Evolutionary conservation across 2,329 filamentous ascomycete genomes (phyloP), one percentile per base, ranked within the genome.

Genomic region (Aspergillus aculeatinus): DNA sequence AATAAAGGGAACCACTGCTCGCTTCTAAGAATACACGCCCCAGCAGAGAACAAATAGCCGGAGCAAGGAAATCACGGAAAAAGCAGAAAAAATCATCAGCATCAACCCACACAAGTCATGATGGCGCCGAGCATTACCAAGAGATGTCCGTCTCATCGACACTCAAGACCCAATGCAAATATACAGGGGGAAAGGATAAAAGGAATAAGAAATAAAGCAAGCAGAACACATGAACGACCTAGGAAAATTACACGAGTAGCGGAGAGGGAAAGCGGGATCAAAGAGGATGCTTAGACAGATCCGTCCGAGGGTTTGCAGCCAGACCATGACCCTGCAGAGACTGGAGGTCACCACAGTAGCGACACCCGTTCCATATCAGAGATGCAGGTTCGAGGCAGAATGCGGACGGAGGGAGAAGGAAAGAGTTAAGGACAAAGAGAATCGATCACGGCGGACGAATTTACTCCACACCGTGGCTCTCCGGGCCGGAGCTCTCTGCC

Each of bases 391-490:
- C 57, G 59, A 54, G 61, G 57, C 59, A 58, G 62, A 57, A 54
- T 42, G 35, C 50, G 50, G 61, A 53, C 51, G 60, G 62, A 64
- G 54, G 59, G 58, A 62, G 51, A 55, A 57, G 59, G 52, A 12
- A 48, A 62, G 57, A 19, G 52, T 57, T 49, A 52, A 66, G 59
- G 60, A 61, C 65, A 63, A 53, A 61, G 58, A 47, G 50, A 42
- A 47, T 35, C 16, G 31, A 51, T 48, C 48, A 62, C 60, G 60
- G 48, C 48, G 55, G 51, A 35, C 3, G 39, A 14, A 54, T 66
- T 73, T 75, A 77, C 66, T 77, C 75, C 51, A 76, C 74, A 42
- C 71, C 72, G 60, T 72, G 71, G 67, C 64, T 70, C 59, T 77
- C 76, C 55, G 70, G 67, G 58, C 67, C 66, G 60, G 63, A 61